Evolutionary conservation across 1,139 yeast species (phyloP).

Genomic region (Kodamaea fungicola): DNA sequence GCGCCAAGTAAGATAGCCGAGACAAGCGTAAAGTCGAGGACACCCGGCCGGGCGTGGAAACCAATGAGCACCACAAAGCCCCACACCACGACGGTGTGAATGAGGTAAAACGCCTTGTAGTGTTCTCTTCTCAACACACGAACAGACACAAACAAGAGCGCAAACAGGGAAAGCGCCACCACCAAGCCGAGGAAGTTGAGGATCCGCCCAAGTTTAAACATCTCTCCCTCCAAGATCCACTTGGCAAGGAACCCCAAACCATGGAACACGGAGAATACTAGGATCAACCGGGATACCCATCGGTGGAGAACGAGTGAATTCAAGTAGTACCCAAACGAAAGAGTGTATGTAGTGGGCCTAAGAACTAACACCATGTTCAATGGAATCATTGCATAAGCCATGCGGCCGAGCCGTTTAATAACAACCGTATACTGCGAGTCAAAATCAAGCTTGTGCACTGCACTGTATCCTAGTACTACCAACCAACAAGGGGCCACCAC

Average conservation of each 20-base stretch:
- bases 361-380: constrained; percentile 57
- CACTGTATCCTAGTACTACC: constrained; percentile 17
- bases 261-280: constrained; percentile 53
- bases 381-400: constrained; percentile 66
- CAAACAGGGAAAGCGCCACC: constrained; percentile 38
- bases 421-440: constrained; percentile 20
- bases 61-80: constrained; percentile 28
- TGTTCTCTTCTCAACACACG: constrained; percentile 22
- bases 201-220: constrained; percentile 38
- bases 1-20: constrained; percentile 18
- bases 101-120: constrained; percentile 31
- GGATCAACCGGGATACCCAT: constrained; percentile 72
- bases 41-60: constrained; percentile 46
- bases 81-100: constrained; percentile 32
- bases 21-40: constrained; percentile 23
- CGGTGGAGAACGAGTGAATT: constrained; percentile 63
- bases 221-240: constrained; percentile 39
- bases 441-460: constrained; percentile 20
- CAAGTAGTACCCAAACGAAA: constrained; percentile 38
- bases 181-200: constrained; percentile 64
- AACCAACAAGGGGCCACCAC: constrained; percentile 31
- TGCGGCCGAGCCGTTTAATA: constrained; percentile 50
- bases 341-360: constrained; percentile 44
- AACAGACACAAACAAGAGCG: constrained; percentile 55
- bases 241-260: constrained; percentile 49